Evolutionary conservation across 768 basidiomycete genomes (phyloP), one percentile per base, ranked within the genome.

Genomic region (Leccinum sublutescens): DNA sequence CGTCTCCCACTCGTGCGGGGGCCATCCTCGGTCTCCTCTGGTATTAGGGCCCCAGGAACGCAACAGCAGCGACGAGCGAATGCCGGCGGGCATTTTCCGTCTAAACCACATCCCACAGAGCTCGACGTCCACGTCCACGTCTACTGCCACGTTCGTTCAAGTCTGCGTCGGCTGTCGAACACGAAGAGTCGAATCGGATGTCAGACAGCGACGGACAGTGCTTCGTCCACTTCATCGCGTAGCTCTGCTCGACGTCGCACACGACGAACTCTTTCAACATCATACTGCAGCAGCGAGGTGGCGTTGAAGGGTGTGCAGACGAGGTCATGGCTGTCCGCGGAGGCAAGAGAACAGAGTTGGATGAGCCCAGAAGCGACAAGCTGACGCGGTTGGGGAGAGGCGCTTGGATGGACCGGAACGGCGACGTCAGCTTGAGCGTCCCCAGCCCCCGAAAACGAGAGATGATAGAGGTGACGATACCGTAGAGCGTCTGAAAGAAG

Each of bases 11-110:
- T 50, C 57, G 64, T 36, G 54, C 60, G 36, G 54, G 48, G 17
- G 27, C 64, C 70, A 29, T 77, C 77, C 50, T 75, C 76, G 31
- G 49, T 61, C 54, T 78, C 75, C 55, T 77, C 76, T 9, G 73
- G 69, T 63, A 77, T 75, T 17, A 74, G 55, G 19, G 70, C 66
- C 53, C 73, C 66, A 45, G 71, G 56, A 56, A 69, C 62, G 59
- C 14, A 50, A 21, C 19, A 43, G 57, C 64, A 19, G 15, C 5
- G 57, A 45, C 11, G 43, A 19, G 43, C 19, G 43, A 45, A 45
- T 45, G 19, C n/a, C 43, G 5, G 43, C 19, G 10, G 43, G 55
- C 17, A 61, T 40, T 58, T 60, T 74, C 21, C 70, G 63, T 45
- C 65, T 62, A 23, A 72, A 72, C 71, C 71, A 72, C 33, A 72